Evolutionary conservation across 2,329 filamentous ascomycete species (phyloP).

Genomic region (Fusarium brachygibbosum): DNA sequence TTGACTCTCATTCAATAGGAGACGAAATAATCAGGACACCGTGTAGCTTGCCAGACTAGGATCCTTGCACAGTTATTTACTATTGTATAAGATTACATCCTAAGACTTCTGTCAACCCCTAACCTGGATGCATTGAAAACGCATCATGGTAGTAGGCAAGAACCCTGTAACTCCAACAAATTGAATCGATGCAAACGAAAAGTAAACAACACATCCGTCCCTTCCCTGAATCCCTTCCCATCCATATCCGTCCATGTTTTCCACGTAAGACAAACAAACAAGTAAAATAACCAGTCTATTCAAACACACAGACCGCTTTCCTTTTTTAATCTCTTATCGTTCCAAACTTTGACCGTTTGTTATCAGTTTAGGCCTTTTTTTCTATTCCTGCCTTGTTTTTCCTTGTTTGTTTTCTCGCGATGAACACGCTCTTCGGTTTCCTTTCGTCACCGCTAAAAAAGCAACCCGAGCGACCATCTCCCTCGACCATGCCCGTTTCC

Average conservation of each 20-base stretch:
- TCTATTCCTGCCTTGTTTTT: neutral
- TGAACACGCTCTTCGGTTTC: slow-evolving; percentile 30
- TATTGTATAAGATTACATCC: no score
- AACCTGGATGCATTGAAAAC: neutral
- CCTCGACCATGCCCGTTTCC: slow-evolving; percentile 32
- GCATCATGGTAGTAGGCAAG: neutral
- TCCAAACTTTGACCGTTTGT: neutral
- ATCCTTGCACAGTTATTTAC: neutral
- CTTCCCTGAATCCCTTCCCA: neutral
- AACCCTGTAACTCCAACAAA: neutral
- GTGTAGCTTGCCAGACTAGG: fast-evolving
- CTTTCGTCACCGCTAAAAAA: slow-evolving; percentile 47
- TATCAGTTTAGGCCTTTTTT: neutral
- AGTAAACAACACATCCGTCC: slow-evolving; percentile 24
- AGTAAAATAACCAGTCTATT: neutral
- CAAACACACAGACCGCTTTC: neutral
- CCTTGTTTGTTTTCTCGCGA: neutral
- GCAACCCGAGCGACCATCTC: slow-evolving; percentile 8
- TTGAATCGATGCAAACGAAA: slow-evolving; percentile 21
- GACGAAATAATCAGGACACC: neutral
- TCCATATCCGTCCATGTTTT: neutral
- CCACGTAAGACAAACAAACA: slow-evolving; percentile 19
- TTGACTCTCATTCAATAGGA: neutral
- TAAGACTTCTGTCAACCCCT: neutral
- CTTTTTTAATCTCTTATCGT: neutral